Conservation (phyloP, 176 grass and related monocot species). For the Avena atlantica region DNA sequence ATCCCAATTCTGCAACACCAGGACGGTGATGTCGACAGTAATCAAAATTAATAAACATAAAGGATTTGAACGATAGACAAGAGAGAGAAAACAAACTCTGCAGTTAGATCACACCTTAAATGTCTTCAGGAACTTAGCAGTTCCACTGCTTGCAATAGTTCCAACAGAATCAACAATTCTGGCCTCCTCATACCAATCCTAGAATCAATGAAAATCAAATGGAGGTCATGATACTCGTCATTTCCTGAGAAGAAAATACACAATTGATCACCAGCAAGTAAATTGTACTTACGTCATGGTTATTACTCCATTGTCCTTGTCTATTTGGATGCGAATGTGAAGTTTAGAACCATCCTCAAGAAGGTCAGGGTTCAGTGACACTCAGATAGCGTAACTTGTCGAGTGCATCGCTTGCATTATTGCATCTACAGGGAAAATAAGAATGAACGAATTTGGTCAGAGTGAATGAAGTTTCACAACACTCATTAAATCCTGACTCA, state of each 20-base stretch:
- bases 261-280: conserved; percentile 1
- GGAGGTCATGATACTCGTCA: not conserved
- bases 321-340: conserved; percentile 81
- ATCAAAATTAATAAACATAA: conserved; percentile 16
- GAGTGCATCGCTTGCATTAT: conserved; percentile 97
- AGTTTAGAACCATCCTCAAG: conserved; percentile 86
- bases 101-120: conserved; percentile 66
- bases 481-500: not conserved
- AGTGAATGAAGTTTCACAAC: not conserved
- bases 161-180: conserved; percentile 91
- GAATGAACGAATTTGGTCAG: conserved; percentile 29
- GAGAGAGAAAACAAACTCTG: not conserved
- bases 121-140: conserved; percentile 93
- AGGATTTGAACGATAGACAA: not conserved
- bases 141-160: conserved; percentile 95
- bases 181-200: conserved; percentile 97
- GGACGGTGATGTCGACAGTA: not conserved
- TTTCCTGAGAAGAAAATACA: not conserved
- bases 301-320: conserved; percentile 90
- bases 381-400: conserved; percentile 95
- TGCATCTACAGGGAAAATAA: conserved; percentile 37
- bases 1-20: too few species aligned
- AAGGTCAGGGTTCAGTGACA: conserved; percentile 83
- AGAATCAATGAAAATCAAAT: conserved; percentile 68
- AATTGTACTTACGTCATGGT: conserved; percentile 74